phyloP scores from a whole-genome alignment of 2,329 filamentous ascomycete species.

The Aspergillus quadricinctus region DNA sequence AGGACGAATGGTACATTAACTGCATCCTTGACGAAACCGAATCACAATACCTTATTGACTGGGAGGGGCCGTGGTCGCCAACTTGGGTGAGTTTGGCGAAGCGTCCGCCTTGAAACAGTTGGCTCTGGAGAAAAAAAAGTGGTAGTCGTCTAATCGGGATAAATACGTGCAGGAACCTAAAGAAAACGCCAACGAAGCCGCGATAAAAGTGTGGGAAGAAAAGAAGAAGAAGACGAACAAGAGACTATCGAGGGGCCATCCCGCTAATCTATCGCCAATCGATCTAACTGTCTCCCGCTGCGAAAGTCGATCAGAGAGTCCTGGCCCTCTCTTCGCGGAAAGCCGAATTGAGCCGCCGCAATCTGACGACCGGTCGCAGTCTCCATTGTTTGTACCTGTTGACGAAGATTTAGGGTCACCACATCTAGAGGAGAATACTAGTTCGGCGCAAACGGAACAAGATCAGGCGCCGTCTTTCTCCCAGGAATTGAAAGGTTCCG shows the following conservation, averaged over 20 bases:
- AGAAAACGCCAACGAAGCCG: slow-evolving; percentile 28
- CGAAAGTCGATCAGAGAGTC: slow-evolving; percentile 1
- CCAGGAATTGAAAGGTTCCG: background rate
- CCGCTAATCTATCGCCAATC: slow-evolving; percentile 4
- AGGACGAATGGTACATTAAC: slow-evolving; percentile 33
- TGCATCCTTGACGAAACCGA: slow-evolving; percentile 33
- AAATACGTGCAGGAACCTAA: slow-evolving; percentile 28
- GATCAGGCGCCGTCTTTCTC: background rate
- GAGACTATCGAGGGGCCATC: slow-evolving; percentile 2
- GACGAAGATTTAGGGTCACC: slow-evolving; percentile 1
- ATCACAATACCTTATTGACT: slow-evolving; percentile 36
- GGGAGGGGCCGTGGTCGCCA: slow-evolving; percentile 34
- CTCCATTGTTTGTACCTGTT: slow-evolving; percentile 17
- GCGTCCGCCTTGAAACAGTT: background rate
- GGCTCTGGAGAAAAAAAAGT: background rate
- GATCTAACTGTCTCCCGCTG: background rate
- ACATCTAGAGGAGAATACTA: slow-evolving; percentile 1
- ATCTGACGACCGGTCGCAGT: slow-evolving; percentile 1
- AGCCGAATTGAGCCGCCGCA: background rate
- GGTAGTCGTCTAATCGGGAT: background rate
- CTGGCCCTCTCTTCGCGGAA: background rate
- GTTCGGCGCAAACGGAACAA: background rate
- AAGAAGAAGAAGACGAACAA: slow-evolving; percentile 14
- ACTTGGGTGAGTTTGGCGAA: slow-evolving; percentile 32
- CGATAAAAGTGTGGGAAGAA: slow-evolving; percentile 27